phyloP scores from a whole-genome alignment of 768 basidiomycete species.

The Boletus edulis region DNA sequence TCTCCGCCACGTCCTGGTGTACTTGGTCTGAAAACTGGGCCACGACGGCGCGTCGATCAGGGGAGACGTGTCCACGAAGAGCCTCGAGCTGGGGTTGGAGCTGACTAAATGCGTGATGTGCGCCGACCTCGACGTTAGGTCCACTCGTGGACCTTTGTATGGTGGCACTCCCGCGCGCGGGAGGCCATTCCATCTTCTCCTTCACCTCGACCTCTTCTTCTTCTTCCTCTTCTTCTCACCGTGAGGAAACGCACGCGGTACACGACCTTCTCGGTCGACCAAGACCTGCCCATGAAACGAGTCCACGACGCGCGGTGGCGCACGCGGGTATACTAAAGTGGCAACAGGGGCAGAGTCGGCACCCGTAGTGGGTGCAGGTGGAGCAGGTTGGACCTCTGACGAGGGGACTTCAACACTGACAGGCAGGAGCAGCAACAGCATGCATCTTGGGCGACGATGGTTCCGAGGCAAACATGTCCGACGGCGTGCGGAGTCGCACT shows the following conservation, averaged over 20 bases:
- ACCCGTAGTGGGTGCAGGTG: neutral
- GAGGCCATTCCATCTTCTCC: slow-evolving; percentile 10
- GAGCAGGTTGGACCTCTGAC: neutral
- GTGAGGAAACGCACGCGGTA: slow-evolving; percentile 4
- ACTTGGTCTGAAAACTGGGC: neutral
- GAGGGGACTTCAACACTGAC: neutral
- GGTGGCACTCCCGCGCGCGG: slow-evolving; percentile 4
- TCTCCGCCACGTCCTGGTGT: neutral
- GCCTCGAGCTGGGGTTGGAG: neutral
- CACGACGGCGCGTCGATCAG: neutral
- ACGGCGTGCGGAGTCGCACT: slow-evolving; percentile 6
- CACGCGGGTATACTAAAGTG: slow-evolving; percentile 1
- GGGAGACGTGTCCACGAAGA: too few species aligned
- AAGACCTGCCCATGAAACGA: slow-evolving; percentile 16
- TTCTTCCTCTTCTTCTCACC: neutral
- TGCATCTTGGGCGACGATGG: slow-evolving; percentile 11
- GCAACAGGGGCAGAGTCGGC: neutral
- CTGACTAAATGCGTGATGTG: slow-evolving; percentile 21
- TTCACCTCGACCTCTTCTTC: neutral
- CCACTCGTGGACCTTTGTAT: neutral
- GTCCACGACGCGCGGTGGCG: slow-evolving; percentile 23
- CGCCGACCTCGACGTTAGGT: neutral
- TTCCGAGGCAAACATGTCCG: slow-evolving; percentile 19
- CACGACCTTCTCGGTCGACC: slow-evolving; percentile 17
- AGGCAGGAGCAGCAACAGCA: neutral